phyloP scores from a whole-genome alignment of 108 stramenopile genomes.

The Skeletonema grethae region DNA sequence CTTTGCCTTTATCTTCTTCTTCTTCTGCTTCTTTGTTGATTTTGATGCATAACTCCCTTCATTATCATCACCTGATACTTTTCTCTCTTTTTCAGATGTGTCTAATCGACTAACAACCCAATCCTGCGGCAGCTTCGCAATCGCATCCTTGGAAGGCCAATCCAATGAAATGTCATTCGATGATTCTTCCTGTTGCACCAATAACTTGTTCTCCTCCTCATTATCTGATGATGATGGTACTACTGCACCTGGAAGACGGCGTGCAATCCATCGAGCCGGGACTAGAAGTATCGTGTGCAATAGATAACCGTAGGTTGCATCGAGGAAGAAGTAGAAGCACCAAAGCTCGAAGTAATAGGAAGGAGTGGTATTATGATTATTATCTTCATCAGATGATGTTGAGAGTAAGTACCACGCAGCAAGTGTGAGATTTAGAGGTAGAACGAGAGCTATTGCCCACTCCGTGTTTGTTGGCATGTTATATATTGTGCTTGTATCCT shows the following conservation, averaged over 20 bases:
- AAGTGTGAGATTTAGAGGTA: slow-evolving; percentile 11
- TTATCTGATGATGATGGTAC: slow-evolving; percentile 11
- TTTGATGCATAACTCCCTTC: background rate
- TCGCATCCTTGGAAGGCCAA: slow-evolving; percentile 17
- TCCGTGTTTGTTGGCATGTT: background rate
- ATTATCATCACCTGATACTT: background rate
- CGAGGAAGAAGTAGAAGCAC: slow-evolving; percentile 32
- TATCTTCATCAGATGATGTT: background rate
- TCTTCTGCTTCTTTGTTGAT: slow-evolving; percentile 7
- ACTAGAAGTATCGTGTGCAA: slow-evolving; percentile 20
- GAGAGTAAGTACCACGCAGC: slow-evolving; percentile 5
- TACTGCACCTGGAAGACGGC: slow-evolving; percentile 23
- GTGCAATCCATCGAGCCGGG: slow-evolving; percentile 25
- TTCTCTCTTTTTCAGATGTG: background rate
- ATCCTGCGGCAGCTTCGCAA: slow-evolving; percentile 14
- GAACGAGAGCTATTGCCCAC: background rate
- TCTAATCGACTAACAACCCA: slow-evolving; percentile 11
- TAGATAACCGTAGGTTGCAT: slow-evolving; percentile 30
- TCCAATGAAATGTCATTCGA: slow-evolving; percentile 24
- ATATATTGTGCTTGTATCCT: no score
- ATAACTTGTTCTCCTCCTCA: slow-evolving; percentile 10
- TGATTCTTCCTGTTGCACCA: slow-evolving; percentile 25
- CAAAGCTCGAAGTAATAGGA: slow-evolving; percentile 24
- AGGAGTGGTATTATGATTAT: background rate
- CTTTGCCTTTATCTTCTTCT: background rate